Evolutionary conservation across 352 stramenopile genomes (phyloP).

Genomic region (Peronosclerospora sorghi): DNA sequence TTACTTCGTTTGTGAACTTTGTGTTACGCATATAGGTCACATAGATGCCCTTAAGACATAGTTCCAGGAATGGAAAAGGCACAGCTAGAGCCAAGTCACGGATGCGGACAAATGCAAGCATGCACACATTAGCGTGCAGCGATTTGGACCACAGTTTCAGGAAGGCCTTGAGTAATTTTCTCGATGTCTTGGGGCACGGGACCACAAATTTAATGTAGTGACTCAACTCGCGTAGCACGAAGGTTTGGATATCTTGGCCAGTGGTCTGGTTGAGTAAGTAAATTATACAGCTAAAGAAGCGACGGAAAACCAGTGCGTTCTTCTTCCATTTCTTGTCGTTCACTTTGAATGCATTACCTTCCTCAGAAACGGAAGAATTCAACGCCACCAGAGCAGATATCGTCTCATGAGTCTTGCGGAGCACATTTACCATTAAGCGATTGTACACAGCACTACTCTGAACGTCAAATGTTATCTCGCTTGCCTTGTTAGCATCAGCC

Average conservation of each 20-base stretch:
- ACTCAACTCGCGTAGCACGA: constrained; percentile 70
- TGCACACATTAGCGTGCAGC: constrained; percentile 66
- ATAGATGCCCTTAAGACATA: constrained; percentile 93
- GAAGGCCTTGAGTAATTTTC: constrained; percentile 70
- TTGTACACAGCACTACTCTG: constrained; percentile 92
- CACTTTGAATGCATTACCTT: constrained; percentile 32
- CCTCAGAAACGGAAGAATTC: constrained; percentile 16
- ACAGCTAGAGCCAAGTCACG: constrained; percentile 90
- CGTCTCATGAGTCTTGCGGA: constrained; percentile 81
- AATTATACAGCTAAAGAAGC: constrained; percentile 87
- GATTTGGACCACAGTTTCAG: constrained; percentile 82
- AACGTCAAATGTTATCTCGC: constrained; percentile 86
- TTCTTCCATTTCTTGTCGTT: constrained; percentile 78
- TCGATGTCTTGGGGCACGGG: constrained; percentile 53
- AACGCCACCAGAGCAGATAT: constrained; percentile 75
- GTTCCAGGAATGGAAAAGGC: constrained; percentile 94
- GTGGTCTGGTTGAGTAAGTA: constrained; percentile 88
- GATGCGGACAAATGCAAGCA: constrained; percentile 93
- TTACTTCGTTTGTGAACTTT: constrained; percentile 90
- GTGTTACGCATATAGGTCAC: constrained; percentile 93
- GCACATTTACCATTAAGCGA: constrained; percentile 90
- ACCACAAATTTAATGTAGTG: constrained; percentile 68
- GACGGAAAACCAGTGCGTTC: constrained; percentile 72
- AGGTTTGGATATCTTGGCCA: constrained; percentile 64
- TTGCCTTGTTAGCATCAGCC: constrained; percentile 48